These are phyloP conservation scores for Penicillium occitanis DNA, from an alignment of 2,329 filamentous ascomycete species.

Conservation along the genomic window DNA sequence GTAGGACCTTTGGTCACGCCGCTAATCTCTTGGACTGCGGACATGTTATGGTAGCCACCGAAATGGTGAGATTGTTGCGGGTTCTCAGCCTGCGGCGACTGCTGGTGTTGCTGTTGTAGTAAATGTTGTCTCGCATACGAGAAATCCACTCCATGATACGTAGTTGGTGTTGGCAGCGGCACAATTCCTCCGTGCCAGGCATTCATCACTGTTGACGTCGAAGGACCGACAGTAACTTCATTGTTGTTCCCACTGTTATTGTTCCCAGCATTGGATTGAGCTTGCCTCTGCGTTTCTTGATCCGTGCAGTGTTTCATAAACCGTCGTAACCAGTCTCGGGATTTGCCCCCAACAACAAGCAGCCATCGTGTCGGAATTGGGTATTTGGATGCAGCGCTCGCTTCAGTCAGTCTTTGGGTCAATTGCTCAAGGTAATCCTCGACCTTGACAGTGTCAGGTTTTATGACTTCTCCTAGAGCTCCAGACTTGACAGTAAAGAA, in stretches of 20 bases:
- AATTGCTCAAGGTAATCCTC: conserved; percentile 35
- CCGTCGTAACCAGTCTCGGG: conserved; percentile 35
- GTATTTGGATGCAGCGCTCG: conserved; percentile 35
- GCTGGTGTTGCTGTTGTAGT: conserved; percentile 10
- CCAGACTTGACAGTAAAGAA: conserved; percentile 35
- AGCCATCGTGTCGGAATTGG: conserved; percentile 37
- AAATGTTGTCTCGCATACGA: conserved; percentile 7
- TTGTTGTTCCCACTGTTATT: neutral
- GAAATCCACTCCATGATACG: conserved; percentile 5
- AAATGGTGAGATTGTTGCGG: conserved; percentile 1
- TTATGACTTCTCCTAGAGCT: conserved; percentile 34
- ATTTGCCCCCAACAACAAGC: conserved; percentile 33
- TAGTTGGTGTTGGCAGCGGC: conserved; percentile 10
- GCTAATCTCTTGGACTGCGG: conserved; percentile 5
- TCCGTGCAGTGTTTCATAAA: conserved; percentile 30
- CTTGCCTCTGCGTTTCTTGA: conserved; percentile 16
- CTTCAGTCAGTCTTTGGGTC: conserved; percentile 33
- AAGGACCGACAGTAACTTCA: conserved; percentile 4
- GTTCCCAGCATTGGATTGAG: neutral
- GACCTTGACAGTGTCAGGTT: conserved; percentile 32
- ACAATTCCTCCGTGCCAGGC: conserved; percentile 20
- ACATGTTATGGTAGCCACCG: neutral
- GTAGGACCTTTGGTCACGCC: neutral
- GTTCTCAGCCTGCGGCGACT: neutral
- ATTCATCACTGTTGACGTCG: conserved; percentile 9